These are phyloP conservation scores for Colletotrichum paranaense DNA, from an alignment of 2,329 filamentous ascomycete genomes.

Conservation along the genomic window DNA sequence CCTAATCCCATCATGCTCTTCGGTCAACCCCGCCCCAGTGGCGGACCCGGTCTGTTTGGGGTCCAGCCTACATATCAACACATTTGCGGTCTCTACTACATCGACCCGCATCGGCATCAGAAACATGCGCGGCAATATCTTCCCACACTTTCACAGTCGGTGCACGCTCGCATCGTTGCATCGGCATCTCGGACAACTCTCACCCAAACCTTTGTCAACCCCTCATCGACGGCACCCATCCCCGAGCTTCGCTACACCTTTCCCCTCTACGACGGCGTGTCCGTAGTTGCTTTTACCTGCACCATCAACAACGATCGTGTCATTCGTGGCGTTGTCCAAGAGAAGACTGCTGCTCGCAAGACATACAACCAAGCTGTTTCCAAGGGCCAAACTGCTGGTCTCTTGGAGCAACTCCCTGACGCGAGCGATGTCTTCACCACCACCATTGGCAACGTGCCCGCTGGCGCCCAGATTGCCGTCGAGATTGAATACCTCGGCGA, in stretches of 20 bases:
- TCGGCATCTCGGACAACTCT: conserved; percentile 60
- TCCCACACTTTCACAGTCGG: conserved; percentile 67
- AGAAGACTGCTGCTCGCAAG: conserved; percentile 69
- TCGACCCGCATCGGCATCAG: conserved; percentile 21
- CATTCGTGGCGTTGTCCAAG: conserved; percentile 74
- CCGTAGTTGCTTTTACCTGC: conserved; percentile 75
- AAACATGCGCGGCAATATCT: conserved; percentile 55
- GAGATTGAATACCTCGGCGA: conserved; percentile 76
- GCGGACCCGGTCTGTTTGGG: neutral
- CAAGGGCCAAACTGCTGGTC: conserved; percentile 69
- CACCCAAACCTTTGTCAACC: conserved; percentile 72
- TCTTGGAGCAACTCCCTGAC: conserved; percentile 71
- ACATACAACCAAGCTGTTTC: conserved; percentile 69
- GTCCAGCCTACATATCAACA: neutral
- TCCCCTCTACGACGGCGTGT: conserved; percentile 78
- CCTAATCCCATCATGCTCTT: neutral
- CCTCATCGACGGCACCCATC: conserved; percentile 45
- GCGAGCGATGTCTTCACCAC: conserved; percentile 76
- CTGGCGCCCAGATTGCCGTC: conserved; percentile 65
- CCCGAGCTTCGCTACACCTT: conserved; percentile 73
- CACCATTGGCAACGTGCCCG: conserved; percentile 74
- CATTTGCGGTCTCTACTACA: conserved; percentile 51
- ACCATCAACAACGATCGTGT: conserved; percentile 66
- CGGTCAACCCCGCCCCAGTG: neutral
- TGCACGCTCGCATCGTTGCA: conserved; percentile 70